A percentile compares a stretch with the other conserved stretches of the same genome.
These are phyloP conservation scores for Hamamelis virginiana DNA, from an alignment of 164 flowering plant species.

Conservation along the genomic window DNA sequence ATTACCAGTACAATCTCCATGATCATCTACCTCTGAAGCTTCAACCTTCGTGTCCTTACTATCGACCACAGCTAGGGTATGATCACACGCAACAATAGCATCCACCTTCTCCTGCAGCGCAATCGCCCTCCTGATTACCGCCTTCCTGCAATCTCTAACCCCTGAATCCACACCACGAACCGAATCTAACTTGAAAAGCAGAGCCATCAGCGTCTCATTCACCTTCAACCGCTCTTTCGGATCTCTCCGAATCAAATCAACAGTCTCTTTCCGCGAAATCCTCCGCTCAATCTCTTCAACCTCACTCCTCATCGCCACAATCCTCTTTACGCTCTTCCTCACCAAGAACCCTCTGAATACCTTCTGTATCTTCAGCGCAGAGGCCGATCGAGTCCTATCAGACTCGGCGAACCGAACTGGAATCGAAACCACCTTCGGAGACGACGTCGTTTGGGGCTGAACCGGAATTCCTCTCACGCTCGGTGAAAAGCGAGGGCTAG, in stretches of 20 bases:
- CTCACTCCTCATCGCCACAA: slow-evolving; percentile 32
- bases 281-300: slow-evolving; percentile 49
- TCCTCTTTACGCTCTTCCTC: slow-evolving; percentile 53
- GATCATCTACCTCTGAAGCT: neutral
- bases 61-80: neutral
- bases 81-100: slow-evolving; percentile 21
- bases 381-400: slow-evolving; percentile 24
- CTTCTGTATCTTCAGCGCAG: slow-evolving; percentile 66
- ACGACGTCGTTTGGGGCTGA: slow-evolving; percentile 1
- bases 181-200: slow-evolving; percentile 64
- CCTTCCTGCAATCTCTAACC: slow-evolving; percentile 60
- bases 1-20: neutral
- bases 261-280: slow-evolving; percentile 28
- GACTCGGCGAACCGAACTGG: slow-evolving; percentile 48
- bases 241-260: slow-evolving; percentile 42
- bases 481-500: slow-evolving; percentile 19
- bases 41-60: neutral
- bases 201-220: slow-evolving; percentile 60
- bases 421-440: slow-evolving; percentile 45
- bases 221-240: slow-evolving; percentile 54
- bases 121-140: slow-evolving; percentile 54
- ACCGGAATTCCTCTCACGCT: slow-evolving; percentile 2
- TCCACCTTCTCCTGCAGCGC: slow-evolving; percentile 65
- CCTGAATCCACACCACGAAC: slow-evolving; percentile 55
- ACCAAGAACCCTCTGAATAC: slow-evolving; percentile 60